Conservation (phyloP, 441 rosid species). For the Gossypium laxum region DNA sequence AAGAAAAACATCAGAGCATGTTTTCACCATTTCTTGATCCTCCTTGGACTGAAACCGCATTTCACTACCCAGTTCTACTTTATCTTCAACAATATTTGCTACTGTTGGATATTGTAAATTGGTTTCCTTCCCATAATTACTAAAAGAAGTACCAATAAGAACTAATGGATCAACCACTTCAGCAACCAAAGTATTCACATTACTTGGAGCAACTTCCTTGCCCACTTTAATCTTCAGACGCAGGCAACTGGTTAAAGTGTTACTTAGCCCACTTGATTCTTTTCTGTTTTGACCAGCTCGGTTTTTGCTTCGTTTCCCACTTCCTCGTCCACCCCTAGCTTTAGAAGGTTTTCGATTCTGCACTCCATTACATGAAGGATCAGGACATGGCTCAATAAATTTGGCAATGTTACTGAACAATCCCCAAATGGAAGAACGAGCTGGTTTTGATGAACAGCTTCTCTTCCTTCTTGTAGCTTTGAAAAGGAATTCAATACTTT, state of each 20-base stretch:
- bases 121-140: constrained; percentile 22
- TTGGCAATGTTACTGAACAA: constrained; percentile 39
- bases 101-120: constrained; percentile 27
- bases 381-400: constrained; percentile 32
- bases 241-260: constrained; percentile 39
- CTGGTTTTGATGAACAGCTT: constrained; percentile 48
- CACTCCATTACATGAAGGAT: constrained; percentile 28
- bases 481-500: constrained; percentile 28
- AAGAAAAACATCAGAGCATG: constrained; percentile 23
- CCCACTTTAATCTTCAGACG: constrained; percentile 80
- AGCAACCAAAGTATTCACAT: constrained; percentile 29
- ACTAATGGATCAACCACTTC: constrained; percentile 31
- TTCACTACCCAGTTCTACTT: constrained; percentile 24
- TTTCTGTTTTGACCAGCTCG: constrained; percentile 24
- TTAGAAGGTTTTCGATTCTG: constrained; percentile 30
- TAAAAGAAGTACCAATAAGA: constrained; percentile 23
- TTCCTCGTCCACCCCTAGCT: constrained; percentile 28
- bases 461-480: constrained; percentile 57
- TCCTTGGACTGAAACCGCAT: constrained; percentile 22
- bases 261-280: constrained; percentile 27
- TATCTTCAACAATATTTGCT: constrained; percentile 24
- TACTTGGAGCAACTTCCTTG: constrained; percentile 38
- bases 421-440: constrained; percentile 73
- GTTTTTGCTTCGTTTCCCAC: constrained; percentile 29
- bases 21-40: constrained; percentile 26